Evolutionary conservation across 257 asterid genomes (phyloP).

Genomic region (Plectranthus barbatus): DNA sequence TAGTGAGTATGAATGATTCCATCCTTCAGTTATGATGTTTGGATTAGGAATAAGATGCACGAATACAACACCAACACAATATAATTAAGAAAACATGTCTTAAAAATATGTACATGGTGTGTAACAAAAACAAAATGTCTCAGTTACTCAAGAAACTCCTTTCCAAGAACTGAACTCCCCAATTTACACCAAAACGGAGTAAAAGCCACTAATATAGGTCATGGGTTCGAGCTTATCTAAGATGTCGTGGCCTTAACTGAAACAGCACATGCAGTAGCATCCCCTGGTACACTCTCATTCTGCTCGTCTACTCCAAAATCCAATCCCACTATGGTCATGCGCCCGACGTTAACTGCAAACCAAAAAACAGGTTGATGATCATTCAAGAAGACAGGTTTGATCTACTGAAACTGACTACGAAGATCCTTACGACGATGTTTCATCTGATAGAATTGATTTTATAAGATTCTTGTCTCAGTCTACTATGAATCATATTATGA

Average conservation of each 20-base stretch:
- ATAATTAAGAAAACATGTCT: too few relatives aligned
- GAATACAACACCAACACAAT: neutral
- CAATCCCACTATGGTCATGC: conserved; percentile 65
- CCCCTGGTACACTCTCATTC: conserved; percentile 4
- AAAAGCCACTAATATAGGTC: neutral
- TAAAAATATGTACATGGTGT: neutral
- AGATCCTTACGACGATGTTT: too few relatives aligned
- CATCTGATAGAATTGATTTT: too few relatives aligned
- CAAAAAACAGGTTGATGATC: conserved; percentile 4
- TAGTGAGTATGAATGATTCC: neutral
- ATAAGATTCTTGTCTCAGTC: neutral
- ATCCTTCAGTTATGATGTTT: too few relatives aligned
- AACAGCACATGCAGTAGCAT: neutral
- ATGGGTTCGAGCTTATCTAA: neutral
- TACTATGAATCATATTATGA: neutral
- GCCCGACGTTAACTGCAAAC: conserved; percentile 80
- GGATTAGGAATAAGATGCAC: neutral
- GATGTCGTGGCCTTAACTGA: neutral
- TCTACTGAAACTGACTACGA: neutral
- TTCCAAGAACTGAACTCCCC: too few relatives aligned
- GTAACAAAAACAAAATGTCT: neutral
- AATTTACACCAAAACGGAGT: too few relatives aligned
- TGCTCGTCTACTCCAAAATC: conserved; percentile 44
- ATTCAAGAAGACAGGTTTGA: neutral
- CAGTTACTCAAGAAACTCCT: neutral